phyloP scores from a whole-genome alignment of 2,329 filamentous ascomycete species.

The Colletotrichum destructivum region DNA sequence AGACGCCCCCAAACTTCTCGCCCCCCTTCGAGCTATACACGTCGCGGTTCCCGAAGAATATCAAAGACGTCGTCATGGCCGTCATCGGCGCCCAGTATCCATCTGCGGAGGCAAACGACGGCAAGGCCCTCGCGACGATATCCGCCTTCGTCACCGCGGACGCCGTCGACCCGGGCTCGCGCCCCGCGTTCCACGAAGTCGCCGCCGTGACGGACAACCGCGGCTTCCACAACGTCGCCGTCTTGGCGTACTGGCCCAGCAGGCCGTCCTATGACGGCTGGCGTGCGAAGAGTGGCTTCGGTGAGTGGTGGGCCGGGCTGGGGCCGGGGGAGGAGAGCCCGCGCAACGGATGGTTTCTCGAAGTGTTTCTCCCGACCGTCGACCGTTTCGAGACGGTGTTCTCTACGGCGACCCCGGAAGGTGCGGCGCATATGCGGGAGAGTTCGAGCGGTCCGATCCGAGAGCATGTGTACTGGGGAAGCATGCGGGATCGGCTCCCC shows the following conservation, averaged over 20 bases:
- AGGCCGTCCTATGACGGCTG: conserved; percentile 49
- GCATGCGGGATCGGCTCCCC: conserved; percentile 60
- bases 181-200: conserved; percentile 29
- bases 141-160: conserved; percentile 21
- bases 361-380: conserved; percentile 57
- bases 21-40: conserved; percentile 38
- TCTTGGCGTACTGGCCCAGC: conserved; percentile 57
- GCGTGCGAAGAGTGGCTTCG: conserved; percentile 53
- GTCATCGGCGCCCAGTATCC: conserved; percentile 40
- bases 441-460: conserved; percentile 53
- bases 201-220: conserved; percentile 35
- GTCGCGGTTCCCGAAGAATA: conserved; percentile 36
- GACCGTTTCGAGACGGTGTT: conserved; percentile 62
- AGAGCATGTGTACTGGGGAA: conserved; percentile 63
- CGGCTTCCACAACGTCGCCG: conserved; percentile 42
- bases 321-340: conserved; percentile 39
- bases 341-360: conserved; percentile 57
- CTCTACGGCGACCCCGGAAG: conserved; percentile 55
- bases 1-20: conserved; percentile 16
- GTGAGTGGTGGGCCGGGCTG: conserved; percentile 54
- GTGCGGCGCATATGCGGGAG: conserved; percentile 57
- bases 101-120: background rate
- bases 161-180: background rate
- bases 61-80: conserved; percentile 36
- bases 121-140: conserved; percentile 16